Evolutionary conservation across 352 stramenopile species (phyloP), one percentile per base, ranked within the genome.

Genomic region (Phytophthora europaea): DNA sequence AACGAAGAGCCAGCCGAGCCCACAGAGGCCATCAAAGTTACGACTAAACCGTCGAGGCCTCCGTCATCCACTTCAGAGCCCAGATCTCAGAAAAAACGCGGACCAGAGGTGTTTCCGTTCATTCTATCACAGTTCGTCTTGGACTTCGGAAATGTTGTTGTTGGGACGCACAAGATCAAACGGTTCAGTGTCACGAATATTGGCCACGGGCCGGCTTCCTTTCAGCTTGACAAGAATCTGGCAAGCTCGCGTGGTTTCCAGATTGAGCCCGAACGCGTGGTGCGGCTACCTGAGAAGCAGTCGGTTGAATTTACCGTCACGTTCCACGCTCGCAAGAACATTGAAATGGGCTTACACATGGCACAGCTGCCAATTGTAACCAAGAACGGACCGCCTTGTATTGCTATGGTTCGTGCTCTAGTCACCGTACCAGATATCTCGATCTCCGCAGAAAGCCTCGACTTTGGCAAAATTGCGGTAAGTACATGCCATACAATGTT

Each of bases 91-190:
- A 82, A 80, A 67, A 83, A 80, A 56, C 66, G 65, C 6, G 65
- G 47, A 4, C 55, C 62, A 0, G 81, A 90, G 52, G 77, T 62
- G 13, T 84, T 90, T 6, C 73, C 82, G 9, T 98, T 98, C 67
- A 80, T 98, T 50, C 62, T 98, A 16, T 97, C 91, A 3, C 84
- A 94, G 61, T 98, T 98, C 67, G 84, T 97, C 1, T 82, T 97
- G 26, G 96, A 99, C 70, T 99, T 99, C 73, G 96, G 95, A 0
- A 96, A 98, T 67, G 92, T 99, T 56, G 92, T 99, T 10, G 65
- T 94, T 4, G 96, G 95, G 6, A 91, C 92, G 8, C 95, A 96
- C 63, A 94, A 94, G 65, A 95, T 98, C 61, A 96, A 95, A 34
- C 94, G 92, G 43, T 99, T 99, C 57, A 87, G 80, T 40, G 86